Conservation (phyloP, 2,329 filamentous ascomycete genomes). For the Fusarium cyanostomum region DNA sequence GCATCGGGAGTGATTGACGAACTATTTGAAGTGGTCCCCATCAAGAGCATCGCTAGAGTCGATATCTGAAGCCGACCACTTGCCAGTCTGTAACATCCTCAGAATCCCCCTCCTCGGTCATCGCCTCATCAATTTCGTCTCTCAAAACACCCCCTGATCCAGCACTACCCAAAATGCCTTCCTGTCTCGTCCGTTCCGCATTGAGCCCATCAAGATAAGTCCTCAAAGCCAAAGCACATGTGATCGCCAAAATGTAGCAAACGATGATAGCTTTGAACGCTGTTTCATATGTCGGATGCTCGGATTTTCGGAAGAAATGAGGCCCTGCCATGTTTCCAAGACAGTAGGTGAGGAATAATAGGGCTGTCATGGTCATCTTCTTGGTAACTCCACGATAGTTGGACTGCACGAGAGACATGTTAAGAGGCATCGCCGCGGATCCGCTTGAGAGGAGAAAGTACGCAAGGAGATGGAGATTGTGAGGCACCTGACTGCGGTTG, state of each 20-base stretch:
- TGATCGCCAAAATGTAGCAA: conserved; percentile 62
- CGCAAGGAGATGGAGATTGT: conserved; percentile 61
- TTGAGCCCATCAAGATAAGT: conserved; percentile 60
- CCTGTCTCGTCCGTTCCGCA: conserved; percentile 50
- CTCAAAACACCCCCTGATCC: conserved; percentile 53
- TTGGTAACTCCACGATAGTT: conserved; percentile 68
- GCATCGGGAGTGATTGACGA: no score
- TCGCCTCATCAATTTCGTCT: conserved; percentile 31
- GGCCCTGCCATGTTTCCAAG: conserved; percentile 65
- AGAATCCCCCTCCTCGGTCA: conserved; percentile 54
- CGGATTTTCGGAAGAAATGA: conserved; percentile 60
- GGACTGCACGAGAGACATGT: conserved; percentile 63
- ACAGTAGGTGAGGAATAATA: conserved; percentile 66
- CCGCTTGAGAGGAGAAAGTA: conserved; percentile 67
- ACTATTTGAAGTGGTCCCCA: no score
- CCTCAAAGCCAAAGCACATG: conserved; percentile 55
- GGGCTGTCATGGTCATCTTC: conserved; percentile 67
- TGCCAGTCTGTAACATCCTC: conserved; percentile 70
- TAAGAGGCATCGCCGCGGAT: conserved; percentile 63
- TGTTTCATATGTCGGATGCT: conserved; percentile 62
- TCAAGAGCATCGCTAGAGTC: conserved; percentile 48
- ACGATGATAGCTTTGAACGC: conserved; percentile 66
- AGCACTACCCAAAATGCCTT: conserved; percentile 57
- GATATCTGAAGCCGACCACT: conserved; percentile 67
- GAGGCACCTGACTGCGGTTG: conserved; percentile 51